These are phyloP conservation scores for Amylostereum areolatum DNA, from an alignment of 1,284 basidiomycete genomes.

Conservation along the genomic window DNA sequence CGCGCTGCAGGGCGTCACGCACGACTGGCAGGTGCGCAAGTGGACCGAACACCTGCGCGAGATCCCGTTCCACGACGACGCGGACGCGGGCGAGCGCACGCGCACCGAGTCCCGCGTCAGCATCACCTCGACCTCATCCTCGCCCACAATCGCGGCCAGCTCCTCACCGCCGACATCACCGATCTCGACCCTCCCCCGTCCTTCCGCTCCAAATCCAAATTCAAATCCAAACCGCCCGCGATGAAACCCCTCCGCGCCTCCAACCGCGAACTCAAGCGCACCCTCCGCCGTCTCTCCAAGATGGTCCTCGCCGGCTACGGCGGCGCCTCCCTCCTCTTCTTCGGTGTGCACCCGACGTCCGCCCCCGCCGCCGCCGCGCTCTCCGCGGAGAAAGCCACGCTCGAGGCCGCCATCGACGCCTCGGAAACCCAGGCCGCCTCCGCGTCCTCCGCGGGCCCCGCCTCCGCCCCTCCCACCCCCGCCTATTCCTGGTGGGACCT, in stretches of 20 bases:
- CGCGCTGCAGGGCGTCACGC: slow-evolving; percentile 70
- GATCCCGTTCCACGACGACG: slow-evolving; percentile 48
- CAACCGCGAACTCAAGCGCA: slow-evolving; percentile 54
- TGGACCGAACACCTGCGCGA: slow-evolving; percentile 64
- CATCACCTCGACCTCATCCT: slow-evolving; percentile 52
- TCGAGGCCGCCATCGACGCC: slow-evolving; percentile 60
- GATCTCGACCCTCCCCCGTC: slow-evolving; percentile 23
- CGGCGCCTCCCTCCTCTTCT: slow-evolving; percentile 71
- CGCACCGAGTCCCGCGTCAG: slow-evolving; percentile 10
- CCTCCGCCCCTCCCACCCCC: slow-evolving; percentile 6
- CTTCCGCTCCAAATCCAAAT: slow-evolving; percentile 1
- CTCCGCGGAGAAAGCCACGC: slow-evolving; percentile 48
- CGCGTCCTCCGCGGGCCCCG: slow-evolving; percentile 10
- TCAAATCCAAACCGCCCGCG: slow-evolving; percentile 3
- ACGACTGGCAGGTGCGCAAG: slow-evolving; percentile 65
- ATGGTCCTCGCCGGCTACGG: slow-evolving; percentile 77
- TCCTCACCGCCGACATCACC: slow-evolving; percentile 64
- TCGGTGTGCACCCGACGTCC: slow-evolving; percentile 52
- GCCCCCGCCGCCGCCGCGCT: slow-evolving; percentile 18
- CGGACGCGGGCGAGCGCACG: neutral
- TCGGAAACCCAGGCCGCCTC: slow-evolving; percentile 52
- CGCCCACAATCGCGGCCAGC: slow-evolving; percentile 51
- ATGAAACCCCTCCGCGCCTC: slow-evolving; percentile 28
- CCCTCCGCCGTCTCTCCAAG: slow-evolving; percentile 68
- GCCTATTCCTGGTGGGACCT: slow-evolving; percentile 78